Evolutionary conservation across 1,284 basidiomycete species (phyloP).

Genomic region (Heliocybe sulcata): DNA sequence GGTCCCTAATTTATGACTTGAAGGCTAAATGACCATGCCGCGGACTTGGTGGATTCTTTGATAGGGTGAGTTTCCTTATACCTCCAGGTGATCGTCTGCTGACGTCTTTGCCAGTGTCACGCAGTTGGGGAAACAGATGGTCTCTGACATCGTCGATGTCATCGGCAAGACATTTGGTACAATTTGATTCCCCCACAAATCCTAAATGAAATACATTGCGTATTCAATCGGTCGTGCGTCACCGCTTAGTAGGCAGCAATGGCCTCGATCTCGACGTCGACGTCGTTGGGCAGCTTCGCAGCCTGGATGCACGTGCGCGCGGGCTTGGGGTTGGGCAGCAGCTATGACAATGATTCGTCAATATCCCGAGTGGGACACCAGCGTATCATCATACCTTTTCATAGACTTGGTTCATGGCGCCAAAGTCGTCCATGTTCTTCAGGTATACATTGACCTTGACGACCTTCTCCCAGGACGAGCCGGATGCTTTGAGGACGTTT

Average conservation of each 20-base stretch:
- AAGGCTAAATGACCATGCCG: too few relatives aligned
- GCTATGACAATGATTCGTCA: constrained; percentile 16
- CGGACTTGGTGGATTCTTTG: too few relatives aligned
- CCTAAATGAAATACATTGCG: neutral
- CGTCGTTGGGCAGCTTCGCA: constrained; percentile 67
- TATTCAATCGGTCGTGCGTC: neutral
- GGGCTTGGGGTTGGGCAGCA: constrained; percentile 60
- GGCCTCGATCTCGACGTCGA: constrained; percentile 75
- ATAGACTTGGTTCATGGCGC: constrained; percentile 50
- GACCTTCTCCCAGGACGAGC: constrained; percentile 52
- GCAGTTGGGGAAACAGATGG: neutral
- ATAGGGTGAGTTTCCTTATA: too few relatives aligned
- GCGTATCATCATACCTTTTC: constrained; percentile 28
- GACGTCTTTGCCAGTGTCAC: neutral
- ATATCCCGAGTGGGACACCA: neutral
- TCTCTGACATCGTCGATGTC: neutral
- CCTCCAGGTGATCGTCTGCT: neutral
- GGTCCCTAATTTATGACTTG: too few relatives aligned
- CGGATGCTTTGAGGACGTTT: constrained; percentile 41
- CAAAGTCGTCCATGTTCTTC: constrained; percentile 50
- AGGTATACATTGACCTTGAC: constrained; percentile 55
- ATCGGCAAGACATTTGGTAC: constrained; percentile 1
- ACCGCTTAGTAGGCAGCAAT: constrained; percentile 38
- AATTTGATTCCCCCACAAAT: neutral
- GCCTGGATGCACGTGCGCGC: constrained; percentile 78